Conservation (phyloP, 1,284 basidiomycete species). For the Marasmius fiardii region DNA sequence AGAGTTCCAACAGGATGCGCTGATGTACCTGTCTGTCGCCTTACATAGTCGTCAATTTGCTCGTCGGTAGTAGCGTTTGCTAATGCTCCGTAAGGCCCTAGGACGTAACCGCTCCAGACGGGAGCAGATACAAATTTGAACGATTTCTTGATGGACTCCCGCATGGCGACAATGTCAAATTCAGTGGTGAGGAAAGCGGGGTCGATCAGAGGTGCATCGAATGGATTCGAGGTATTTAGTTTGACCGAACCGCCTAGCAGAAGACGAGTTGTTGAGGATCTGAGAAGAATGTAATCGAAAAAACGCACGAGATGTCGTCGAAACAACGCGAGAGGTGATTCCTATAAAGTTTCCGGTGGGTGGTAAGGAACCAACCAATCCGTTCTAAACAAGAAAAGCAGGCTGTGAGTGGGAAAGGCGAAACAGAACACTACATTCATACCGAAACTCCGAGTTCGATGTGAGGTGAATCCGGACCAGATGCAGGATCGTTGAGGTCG, state of each 20-base stretch:
- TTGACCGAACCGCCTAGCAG: conserved; percentile 8
- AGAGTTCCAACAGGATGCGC: conserved; percentile 27
- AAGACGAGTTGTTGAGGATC: neutral
- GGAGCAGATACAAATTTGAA: conserved; percentile 28
- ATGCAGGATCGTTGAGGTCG: conserved; percentile 11
- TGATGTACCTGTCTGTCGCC: conserved; percentile 16
- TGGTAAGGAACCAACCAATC: conserved; percentile 4
- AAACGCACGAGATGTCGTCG: conserved; percentile 10
- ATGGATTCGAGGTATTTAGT: conserved; percentile 25
- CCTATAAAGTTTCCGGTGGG: conserved; percentile 12
- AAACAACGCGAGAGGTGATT: conserved; percentile 11
- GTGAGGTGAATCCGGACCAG: conserved; percentile 10
- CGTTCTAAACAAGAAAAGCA: conserved; percentile 5
- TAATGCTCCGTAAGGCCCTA: neutral
- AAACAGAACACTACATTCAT: neutral
- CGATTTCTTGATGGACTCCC: conserved; percentile 28
- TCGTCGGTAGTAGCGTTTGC: neutral
- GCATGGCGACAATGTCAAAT: conserved; percentile 33
- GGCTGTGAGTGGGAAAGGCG: neutral
- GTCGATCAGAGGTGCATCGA: conserved; percentile 36
- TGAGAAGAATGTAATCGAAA: neutral
- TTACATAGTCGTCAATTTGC: neutral
- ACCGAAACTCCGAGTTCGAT: conserved; percentile 15
- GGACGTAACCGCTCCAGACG: conserved; percentile 31
- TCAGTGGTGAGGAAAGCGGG: conserved; percentile 29